A percentile compares a stretch with the other conserved stretches of the same genome.
Evolutionary conservation across 202 grass and related monocot species (phyloP).

Genomic region (Setaria italica): DNA sequence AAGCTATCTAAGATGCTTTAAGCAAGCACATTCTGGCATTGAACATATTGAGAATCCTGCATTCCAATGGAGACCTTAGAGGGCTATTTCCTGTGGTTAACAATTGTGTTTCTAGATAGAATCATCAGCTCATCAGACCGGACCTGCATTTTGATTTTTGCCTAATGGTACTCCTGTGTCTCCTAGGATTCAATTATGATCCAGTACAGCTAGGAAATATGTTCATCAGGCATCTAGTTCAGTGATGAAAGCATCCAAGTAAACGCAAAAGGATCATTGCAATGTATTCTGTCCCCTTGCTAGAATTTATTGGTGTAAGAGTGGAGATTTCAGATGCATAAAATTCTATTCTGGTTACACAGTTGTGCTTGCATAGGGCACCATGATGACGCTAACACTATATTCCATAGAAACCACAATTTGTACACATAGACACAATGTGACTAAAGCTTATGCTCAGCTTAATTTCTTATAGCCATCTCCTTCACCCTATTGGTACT

Average conservation of each 20-base stretch:
- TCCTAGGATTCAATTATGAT: background rate
- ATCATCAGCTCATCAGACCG: background rate
- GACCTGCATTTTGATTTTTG: background rate
- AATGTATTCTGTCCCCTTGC: background rate
- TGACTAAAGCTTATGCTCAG: background rate
- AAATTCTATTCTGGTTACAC: background rate
- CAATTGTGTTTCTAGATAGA: background rate
- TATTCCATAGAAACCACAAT: constrained; percentile 8
- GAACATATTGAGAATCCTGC: background rate
- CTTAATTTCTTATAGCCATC: background rate
- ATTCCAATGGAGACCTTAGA: background rate
- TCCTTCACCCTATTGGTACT: background rate
- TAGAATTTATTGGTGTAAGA: background rate
- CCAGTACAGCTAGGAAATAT: background rate
- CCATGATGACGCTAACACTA: background rate
- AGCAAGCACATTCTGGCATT: background rate
- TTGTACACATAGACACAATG: background rate
- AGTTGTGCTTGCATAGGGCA: background rate
- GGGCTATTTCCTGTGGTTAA: background rate
- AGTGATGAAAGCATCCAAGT: background rate
- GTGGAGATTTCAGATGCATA: background rate
- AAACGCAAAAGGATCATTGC: background rate
- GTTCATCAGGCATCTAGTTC: background rate
- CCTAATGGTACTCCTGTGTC: background rate
- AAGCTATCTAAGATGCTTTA: background rate